These are phyloP conservation scores for Sordariomycetes sp. DNA, from an alignment of 2,329 filamentous ascomycete genomes.

Conservation along the genomic window DNA sequence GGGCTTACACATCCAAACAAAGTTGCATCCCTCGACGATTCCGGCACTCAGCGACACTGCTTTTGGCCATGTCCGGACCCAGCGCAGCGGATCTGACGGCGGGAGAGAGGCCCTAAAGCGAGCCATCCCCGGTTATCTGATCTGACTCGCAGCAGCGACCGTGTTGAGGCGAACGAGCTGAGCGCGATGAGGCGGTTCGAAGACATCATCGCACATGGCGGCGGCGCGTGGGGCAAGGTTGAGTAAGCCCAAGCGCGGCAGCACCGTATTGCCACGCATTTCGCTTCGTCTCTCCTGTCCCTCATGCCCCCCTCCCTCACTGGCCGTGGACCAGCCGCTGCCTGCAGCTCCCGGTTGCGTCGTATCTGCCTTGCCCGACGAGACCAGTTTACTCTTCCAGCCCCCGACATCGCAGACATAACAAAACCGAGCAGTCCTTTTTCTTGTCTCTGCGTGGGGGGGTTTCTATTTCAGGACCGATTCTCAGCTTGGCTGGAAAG, in stretches of 20 bases:
- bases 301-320: not conserved
- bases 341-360: no score
- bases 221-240: not conserved
- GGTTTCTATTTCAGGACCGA: not conserved
- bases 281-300: not conserved
- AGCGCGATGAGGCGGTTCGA: not conserved
- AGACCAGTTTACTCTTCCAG: no score
- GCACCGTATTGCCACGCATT: not conserved
- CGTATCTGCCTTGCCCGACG: no score
- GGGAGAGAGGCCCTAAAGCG: conserved; percentile 2
- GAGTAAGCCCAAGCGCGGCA: not conserved
- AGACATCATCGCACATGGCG: not conserved
- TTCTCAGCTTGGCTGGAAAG: not conserved
- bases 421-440: no score
- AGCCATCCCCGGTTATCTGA: conserved; percentile 4
- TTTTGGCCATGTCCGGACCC: not conserved
- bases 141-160: not conserved
- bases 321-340: no score
- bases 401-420: no score
- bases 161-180: not conserved
- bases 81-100: conserved; percentile 1
- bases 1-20: conserved; percentile 4
- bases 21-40: conserved; percentile 1
- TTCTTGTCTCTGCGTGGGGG: no score
- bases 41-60: not conserved